Conservation (phyloP, 2,329 filamentous ascomycete species). For the Alternaria solani region DNA sequence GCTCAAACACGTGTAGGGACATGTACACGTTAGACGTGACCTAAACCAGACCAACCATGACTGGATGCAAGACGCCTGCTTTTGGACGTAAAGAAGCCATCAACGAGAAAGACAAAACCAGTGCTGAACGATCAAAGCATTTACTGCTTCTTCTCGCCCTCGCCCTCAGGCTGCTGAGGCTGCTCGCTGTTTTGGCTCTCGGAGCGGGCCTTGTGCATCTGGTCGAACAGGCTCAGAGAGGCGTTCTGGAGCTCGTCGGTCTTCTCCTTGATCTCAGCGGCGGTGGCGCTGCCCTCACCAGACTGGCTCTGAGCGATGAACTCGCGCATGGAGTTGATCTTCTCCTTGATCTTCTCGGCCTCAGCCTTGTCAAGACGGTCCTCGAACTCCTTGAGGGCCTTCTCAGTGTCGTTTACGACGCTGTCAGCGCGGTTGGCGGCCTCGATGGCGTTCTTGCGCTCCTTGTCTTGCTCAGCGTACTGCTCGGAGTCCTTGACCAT, state of each 20-base stretch:
- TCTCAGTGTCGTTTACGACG: slow-evolving; percentile 96
- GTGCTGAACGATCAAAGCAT: slow-evolving; percentile 32
- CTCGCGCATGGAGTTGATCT: slow-evolving; percentile 85
- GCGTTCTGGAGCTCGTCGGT: slow-evolving; percentile 97
- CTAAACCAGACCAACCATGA: slow-evolving; percentile 37
- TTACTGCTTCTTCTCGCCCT: slow-evolving; percentile 78
- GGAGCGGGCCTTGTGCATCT: slow-evolving; percentile 96
- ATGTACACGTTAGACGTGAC: slow-evolving; percentile 45
- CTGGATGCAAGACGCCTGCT: slow-evolving; percentile 52
- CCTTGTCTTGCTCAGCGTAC: slow-evolving; percentile 93
- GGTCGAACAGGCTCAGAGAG: slow-evolving; percentile 96
- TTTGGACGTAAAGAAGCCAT: slow-evolving; percentile 40
- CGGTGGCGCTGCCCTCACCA: slow-evolving; percentile 84
- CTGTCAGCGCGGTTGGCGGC: slow-evolving; percentile 96
- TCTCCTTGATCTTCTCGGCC: slow-evolving; percentile 91
- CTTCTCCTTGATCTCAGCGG: slow-evolving; percentile 97
- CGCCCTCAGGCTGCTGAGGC: slow-evolving; percentile 57
- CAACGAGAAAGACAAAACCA: slow-evolving; percentile 32
- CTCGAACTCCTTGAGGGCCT: slow-evolving; percentile 95
- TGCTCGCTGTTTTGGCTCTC: slow-evolving; percentile 62
- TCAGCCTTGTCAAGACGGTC: slow-evolving; percentile 97
- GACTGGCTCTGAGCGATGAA: slow-evolving; percentile 94
- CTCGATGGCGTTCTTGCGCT: slow-evolving; percentile 95
- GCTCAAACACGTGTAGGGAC: slow-evolving; percentile 34
- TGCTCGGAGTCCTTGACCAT: slow-evolving; percentile 99